A percentile compares a stretch with the other conserved stretches of the same genome.
Conservation (phyloP, 306 rosid genomes). For the Rubus parviflorus region DNA sequence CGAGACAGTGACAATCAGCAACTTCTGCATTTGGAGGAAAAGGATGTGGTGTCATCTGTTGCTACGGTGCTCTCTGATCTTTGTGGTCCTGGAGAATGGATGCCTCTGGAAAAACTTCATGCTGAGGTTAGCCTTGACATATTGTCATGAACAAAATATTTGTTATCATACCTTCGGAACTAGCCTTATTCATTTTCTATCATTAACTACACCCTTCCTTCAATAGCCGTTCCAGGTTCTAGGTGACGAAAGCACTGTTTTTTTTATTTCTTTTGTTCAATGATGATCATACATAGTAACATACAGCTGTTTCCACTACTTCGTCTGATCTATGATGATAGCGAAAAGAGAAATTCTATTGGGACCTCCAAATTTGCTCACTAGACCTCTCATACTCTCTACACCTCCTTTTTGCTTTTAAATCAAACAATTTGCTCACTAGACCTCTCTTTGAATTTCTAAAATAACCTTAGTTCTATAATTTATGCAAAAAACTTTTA, state of each 20-base stretch:
- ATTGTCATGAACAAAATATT: background rate
- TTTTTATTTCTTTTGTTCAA: background rate
- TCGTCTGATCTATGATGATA: background rate
- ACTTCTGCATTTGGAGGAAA: constrained; percentile 86
- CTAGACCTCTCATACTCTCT: too few relatives aligned
- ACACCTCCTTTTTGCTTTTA: too few relatives aligned
- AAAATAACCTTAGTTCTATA: too few relatives aligned
- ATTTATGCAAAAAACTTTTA: too few relatives aligned
- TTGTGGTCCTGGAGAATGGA: constrained; percentile 99
- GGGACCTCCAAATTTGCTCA: too few relatives aligned
- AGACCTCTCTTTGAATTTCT: too few relatives aligned
- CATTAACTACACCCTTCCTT: background rate
- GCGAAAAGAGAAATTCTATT: too few relatives aligned
- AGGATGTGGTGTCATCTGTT: constrained; percentile 98
- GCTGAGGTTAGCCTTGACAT: constrained; percentile 59
- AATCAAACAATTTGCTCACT: too few relatives aligned
- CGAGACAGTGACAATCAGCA: constrained; percentile 89
- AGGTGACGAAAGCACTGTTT: background rate
- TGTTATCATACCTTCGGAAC: background rate
- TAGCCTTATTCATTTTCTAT: background rate
- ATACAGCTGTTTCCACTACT: background rate
- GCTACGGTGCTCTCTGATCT: constrained; percentile 95
- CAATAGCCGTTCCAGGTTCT: background rate
- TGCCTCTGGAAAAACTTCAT: constrained; percentile 99
- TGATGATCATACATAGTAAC: background rate